Base-by-base conservation (phyloP, 495 filamentous ascomycete genomes). In the Penicillium cosmopolitanum region DNA sequence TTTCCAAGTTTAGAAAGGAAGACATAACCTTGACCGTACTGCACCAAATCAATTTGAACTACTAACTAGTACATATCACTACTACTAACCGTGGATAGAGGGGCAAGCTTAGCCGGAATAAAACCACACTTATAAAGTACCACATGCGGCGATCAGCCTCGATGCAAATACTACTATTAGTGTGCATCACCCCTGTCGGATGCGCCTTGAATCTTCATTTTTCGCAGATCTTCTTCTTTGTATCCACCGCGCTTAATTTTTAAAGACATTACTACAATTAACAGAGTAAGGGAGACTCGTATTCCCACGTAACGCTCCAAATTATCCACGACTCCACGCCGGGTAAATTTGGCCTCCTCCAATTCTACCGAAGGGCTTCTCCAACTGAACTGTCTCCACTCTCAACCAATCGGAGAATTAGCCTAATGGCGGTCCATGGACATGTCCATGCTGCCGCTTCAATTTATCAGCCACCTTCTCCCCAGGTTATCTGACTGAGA, bases 301-400 rank as follows among this genome's bases (percentile, higher is more conserved):
- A n/a, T n/a, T 31, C 28, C 28, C 28, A 6, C 28, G 28, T 31
- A 9, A 31, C 42, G 15, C 42, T 18, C 42, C 42, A 4, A 44
- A 16, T 44, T 44, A 44, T 10, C 42, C 42, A 38, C 15, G 36
- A n/a, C 42, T 44, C 16, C 42, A 44, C 42, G 16, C 42, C 42
- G 15, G 42, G 42, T 16, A 16, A 44, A 44, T 44, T 44, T 1
- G 4, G 4, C 40, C 5, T 38, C 5, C 42, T 44, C 15, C 15
- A 44, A 44, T 44, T 44, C 42, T 44, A 44, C 42, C 42, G 42
- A 44, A 44, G 42, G 4, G 4, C 42, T 44, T 44, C 42, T 44
- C 42, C 42, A 44, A 44, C 16, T 40, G 6, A 31, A 31, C 28
- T 40, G 5, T 18, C 42, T 18, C 42, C 42, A 18, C 42, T 9